Percentiles rank a stretch among this genome's conserved stretches.
Conservation (phyloP, 345 rosid genomes). For the Nasturtium officinale region DNA sequence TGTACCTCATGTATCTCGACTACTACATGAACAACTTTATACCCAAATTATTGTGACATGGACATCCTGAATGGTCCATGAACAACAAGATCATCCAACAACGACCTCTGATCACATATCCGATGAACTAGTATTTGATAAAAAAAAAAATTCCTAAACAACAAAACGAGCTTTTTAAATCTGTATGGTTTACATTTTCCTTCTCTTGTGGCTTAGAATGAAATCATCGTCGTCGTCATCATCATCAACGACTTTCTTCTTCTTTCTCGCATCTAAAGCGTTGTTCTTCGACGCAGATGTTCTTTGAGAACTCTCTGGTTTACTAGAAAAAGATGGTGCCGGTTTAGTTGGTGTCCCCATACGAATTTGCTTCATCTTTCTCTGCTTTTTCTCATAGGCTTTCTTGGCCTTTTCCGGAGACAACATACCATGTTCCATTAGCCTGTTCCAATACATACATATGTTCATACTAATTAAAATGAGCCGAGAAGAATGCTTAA, state of each 20-base stretch:
- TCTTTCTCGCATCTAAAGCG: conserved; percentile 53
- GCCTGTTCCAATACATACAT: conserved; percentile 48
- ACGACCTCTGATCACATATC: background rate
- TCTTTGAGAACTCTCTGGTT: conserved; percentile 70
- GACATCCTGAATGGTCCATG: background rate
- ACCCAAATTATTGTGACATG: background rate
- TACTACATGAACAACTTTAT: background rate
- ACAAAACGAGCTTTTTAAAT: background rate
- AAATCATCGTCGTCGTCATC: conserved; percentile 56
- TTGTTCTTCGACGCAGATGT: conserved; percentile 49
- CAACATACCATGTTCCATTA: conserved; percentile 97
- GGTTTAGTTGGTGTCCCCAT: conserved; percentile 68
- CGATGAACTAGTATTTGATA: no score
- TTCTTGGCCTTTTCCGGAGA: conserved; percentile 72
- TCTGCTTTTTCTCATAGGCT: conserved; percentile 84
- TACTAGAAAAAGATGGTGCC: conserved; percentile 50
- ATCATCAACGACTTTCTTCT: conserved; percentile 61
- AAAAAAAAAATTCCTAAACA: no score
- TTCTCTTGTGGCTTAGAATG: conserved; percentile 66
- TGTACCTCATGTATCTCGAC: background rate
- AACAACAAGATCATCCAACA: conserved; percentile 12
- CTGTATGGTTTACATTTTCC: conserved; percentile 57
- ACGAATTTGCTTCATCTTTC: conserved; percentile 77
- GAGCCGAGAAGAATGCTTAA: background rate
- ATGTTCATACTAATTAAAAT: background rate